Base-by-base conservation (phyloP, 768 basidiomycete genomes). In the Kwoniella bestiolae region DNA sequence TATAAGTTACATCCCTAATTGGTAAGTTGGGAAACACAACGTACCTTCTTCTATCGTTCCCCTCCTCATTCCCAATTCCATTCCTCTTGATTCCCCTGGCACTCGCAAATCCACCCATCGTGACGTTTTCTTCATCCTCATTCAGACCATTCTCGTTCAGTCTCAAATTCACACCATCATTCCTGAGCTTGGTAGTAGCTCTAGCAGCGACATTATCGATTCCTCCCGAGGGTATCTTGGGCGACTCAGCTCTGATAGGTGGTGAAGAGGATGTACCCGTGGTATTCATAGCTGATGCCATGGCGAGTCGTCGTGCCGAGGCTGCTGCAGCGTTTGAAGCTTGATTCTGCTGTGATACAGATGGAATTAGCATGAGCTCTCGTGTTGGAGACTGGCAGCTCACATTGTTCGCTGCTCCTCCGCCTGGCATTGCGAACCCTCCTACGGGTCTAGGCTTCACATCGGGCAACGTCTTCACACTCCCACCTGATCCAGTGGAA, bases 151-250 rank as follows among this genome's bases (percentile, higher is more conserved):
- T 69, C 47, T 63, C 59, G 21, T 69, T 63, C 51, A 74, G 35
- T 7, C 63, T 66, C 14, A 76, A 46, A 12, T 64, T 31, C 7
- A 47, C 49, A 0, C 73, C 71, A 11, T 57, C 55, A 5, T 52
- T 62, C 5, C 55, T 44, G 16, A 65, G 46, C 16, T 65, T 65
- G 18, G 14, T 59, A 0, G 53, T 62, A 3, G 74, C 72, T 67
- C 49, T 59, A 2, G 65, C 68, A 16, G 72, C 72, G 2, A 75
- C 70, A 9, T 35, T 50, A 49, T 73, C 70, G 11, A 77, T 62
- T 2, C 76, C 76, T 3, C 76, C 76, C 3, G 55, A 44, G 3
- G 76, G 76, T 14, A 77, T 73, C 12, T 65, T 63, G n/a, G 76
- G 76, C 2, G 76, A 77, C 46, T 72, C 72, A 6, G 71, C 35